Evolutionary conservation across 805 yeast species (phyloP).

Genomic region (Yarrowia keelungensis): DNA sequence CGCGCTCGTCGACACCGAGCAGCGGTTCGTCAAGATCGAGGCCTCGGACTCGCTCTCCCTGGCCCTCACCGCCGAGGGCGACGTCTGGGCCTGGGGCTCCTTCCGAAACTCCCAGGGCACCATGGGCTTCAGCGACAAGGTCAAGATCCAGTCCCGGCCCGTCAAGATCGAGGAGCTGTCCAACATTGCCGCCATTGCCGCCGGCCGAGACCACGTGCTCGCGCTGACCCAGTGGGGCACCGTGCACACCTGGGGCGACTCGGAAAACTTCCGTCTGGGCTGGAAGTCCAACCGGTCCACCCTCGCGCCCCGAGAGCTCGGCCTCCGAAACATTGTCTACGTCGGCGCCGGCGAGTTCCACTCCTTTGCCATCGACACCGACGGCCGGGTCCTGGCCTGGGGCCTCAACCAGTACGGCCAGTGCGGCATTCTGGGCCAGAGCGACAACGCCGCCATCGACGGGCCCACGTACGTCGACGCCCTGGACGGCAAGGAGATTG

Average conservation of each 20-base stretch:
- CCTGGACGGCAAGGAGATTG: conserved; percentile 64
- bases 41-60: conserved; percentile 94
- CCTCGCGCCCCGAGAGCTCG: conserved; percentile 77
- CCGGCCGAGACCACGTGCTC: conserved; percentile 91
- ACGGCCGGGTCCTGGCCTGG: conserved; percentile 82
- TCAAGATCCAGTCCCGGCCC: conserved; percentile 72
- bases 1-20: conserved; percentile 63
- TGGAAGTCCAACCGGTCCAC: conserved; percentile 58
- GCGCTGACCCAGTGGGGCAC: conserved; percentile 84
- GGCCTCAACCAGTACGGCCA: conserved; percentile 98
- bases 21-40: conserved; percentile 75
- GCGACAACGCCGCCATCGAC: conserved; percentile 72
- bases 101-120: conserved; percentile 79
- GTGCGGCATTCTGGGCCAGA: conserved; percentile 79
- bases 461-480: conserved; percentile 77
- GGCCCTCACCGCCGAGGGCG: conserved; percentile 78
- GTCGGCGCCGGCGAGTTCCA: conserved; percentile 96
- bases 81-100: conserved; percentile 97
- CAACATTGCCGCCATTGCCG: conserved; percentile 80
- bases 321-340: conserved; percentile 75
- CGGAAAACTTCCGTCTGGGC: conserved; percentile 92
- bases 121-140: conserved; percentile 76
- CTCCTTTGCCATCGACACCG: conserved; percentile 84
- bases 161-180: conserved; percentile 64
- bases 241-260: conserved; percentile 97